Evolutionary conservation across 768 basidiomycete species (phyloP).

Genomic region (Rhodocollybia butyracea): DNA sequence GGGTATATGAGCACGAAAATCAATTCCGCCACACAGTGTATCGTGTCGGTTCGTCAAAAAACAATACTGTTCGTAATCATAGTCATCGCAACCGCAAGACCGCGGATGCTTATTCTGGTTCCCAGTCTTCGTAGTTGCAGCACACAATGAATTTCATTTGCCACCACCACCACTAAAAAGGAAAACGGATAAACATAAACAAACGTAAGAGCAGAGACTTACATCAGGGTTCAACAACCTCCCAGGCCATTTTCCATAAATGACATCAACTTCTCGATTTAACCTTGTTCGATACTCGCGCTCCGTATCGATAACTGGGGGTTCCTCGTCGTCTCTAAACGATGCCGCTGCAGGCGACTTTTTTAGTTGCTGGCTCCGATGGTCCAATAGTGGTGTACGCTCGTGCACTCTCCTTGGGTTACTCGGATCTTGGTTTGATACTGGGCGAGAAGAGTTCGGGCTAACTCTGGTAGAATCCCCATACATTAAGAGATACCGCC

Average conservation of each 20-base stretch:
- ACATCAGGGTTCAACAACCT: conserved; percentile 71
- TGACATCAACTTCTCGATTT: conserved; percentile 47
- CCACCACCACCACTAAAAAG: conserved; percentile 82
- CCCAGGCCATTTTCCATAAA: conserved; percentile 67
- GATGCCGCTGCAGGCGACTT: not conserved
- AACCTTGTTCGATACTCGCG: conserved; percentile 31
- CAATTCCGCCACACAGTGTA: too few relatives aligned
- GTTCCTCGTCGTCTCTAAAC: conserved; percentile 16
- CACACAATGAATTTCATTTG: conserved; percentile 60
- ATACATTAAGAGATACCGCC: not conserved
- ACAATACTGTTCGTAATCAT: too few relatives aligned
- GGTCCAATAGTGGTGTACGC: conserved; percentile 15
- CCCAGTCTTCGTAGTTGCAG: conserved; percentile 61
- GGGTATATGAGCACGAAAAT: too few relatives aligned
- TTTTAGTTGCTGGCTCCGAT: not conserved
- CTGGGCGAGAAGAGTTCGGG: conserved; percentile 11
- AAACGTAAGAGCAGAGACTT: conserved; percentile 22
- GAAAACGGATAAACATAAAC: not conserved
- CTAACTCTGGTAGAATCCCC: not conserved
- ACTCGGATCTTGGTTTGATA: not conserved
- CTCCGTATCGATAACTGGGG: conserved; percentile 23
- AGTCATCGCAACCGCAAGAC: too few relatives aligned
- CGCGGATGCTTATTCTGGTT: conserved; percentile 37
- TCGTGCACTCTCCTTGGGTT: conserved; percentile 4
- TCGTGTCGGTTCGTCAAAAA: too few relatives aligned